Base-by-base conservation (phyloP, 345 rosid species). In the Mallotus nudiflorus region DNA sequence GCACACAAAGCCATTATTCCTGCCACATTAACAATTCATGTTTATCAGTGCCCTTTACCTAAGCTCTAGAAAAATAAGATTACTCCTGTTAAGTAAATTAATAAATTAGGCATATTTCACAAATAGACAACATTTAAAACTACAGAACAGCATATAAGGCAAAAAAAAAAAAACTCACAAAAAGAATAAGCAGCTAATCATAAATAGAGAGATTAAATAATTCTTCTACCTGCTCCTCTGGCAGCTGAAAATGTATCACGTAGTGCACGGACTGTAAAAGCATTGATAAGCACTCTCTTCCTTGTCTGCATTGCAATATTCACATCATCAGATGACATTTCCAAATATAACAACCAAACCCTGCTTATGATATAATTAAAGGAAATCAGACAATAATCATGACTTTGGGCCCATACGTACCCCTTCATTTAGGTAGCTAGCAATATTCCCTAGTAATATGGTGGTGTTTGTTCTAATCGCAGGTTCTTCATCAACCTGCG, bases 391-490 rank as follows among this genome's bases (percentile, higher is more conserved):
- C 7, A 64, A 55, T 31, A 46, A 39, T 37, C 73, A 42, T 61
- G 44, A 57, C 63, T 35, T 71, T 27, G 33, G 37, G 63, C 66
- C 48, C 45, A 67, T 72, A 80, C 82, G 84, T 66, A 95, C 99
- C 89, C 97, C 98, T 78, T 95, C 98, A 80, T 90, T 92, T 55
- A 95, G 81, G 81, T 83, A 64, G 86, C 83, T 89, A 22, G 97
- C 96, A 73, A 95, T 95, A 78, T 95, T 95, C 58, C 99, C 99
- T 1, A 95, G 98, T 75, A 95, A 86, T 76, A 95, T 95, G 69
- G 99, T 95, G 74, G 98, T 92, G 81, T 92, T 95, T 67, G 99
- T 91, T 85, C 97, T 88, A 68, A 95, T 95, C 56, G 98, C 98
- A 64, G 99, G 88, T 77, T 95, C 99, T 82, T 95, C 99, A 82